These are phyloP conservation scores for Haberlea rhodopensis DNA, from an alignment of 257 asterid species.

Conservation along the genomic window DNA sequence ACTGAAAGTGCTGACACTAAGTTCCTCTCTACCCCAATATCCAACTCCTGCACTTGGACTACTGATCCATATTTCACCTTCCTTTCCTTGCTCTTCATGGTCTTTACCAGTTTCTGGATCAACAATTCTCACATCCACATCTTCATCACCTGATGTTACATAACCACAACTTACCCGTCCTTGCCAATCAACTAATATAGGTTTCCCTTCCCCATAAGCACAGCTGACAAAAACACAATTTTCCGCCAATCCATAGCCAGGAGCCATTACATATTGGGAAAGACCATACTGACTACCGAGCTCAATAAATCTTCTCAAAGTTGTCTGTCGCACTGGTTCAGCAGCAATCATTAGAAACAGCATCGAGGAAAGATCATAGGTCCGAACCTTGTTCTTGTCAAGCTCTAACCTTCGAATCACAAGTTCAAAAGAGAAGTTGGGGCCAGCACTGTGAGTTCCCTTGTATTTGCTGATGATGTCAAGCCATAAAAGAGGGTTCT, in stretches of 20 bases:
- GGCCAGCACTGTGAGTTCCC: conserved; percentile 87
- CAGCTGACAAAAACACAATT: conserved; percentile 79
- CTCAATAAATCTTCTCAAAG: conserved; percentile 61
- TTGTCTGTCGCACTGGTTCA: conserved; percentile 75
- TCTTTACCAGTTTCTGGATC: conserved; percentile 63
- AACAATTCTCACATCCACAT: conserved; percentile 56
- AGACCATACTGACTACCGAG: conserved; percentile 60
- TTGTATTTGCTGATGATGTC: conserved; percentile 55
- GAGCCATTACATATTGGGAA: conserved; percentile 74
- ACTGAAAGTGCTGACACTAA: conserved; percentile 47
- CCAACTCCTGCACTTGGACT: conserved; percentile 82
- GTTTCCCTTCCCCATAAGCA: conserved; percentile 71
- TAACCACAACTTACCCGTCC: conserved; percentile 81
- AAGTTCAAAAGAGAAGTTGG: conserved; percentile 76
- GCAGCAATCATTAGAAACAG: conserved; percentile 77
- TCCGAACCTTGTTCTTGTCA: conserved; percentile 37
- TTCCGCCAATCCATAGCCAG: conserved; percentile 89
- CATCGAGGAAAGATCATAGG: conserved; percentile 68
- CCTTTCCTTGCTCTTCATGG: conserved; percentile 41
- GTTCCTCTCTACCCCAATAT: conserved; percentile 66
- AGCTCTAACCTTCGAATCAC: conserved; percentile 61
- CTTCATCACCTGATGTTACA: conserved; percentile 35
- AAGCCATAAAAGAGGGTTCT: conserved; percentile 80
- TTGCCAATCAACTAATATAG: conserved; percentile 77
- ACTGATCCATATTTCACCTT: conserved; percentile 87